Base-by-base conservation (phyloP, 1,284 basidiomycete genomes). In the Cutaneotrichosporon sp. region DNA sequence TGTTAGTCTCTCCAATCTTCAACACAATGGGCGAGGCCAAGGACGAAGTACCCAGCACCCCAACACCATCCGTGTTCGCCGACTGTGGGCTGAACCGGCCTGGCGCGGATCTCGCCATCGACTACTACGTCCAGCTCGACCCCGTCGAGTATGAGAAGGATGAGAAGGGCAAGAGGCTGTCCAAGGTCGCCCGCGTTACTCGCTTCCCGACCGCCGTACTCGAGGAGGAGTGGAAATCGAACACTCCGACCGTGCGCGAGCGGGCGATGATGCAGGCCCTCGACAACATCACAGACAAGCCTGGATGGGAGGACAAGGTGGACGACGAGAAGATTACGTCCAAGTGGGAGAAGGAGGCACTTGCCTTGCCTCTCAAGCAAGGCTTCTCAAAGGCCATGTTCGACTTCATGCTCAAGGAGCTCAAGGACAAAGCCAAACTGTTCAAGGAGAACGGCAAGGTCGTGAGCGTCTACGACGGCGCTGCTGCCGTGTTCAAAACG, bases 261-360 rank as follows among this genome's bases (percentile, higher is more conserved):
- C 49, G 49, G 19, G 54, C 43, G 20, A 48, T 55, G 54, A 33
- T 55, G n/a, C 29, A 22, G 39, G 27, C 51, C 46, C 47, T 55
- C 10, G 32, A 51, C 54, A 10, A 19, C 10, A 37, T 55, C 27
- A 55, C 54, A 7, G 54, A 55, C 39, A 55, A 51, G 49, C 46
- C 49, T 4, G 33, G 26, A 10, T 55, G 54, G 54, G n/a, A 47
- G 19, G 10, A 6, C 39, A 51, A 51, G 20, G 49, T 55, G n/a
- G 8, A 10, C 14, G 49, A 55, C 41, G 38, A 55, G 17, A 22
- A 32, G n/a, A 51, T 55, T 41, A 45, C 47, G 5, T 45, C 38
- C 22, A 51, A 51, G 46, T 55, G 54, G 54, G 27, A 19, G 24
- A 19, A 43, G 20, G 49, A 51, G 34, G 5, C 46, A 3, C 26